Evolutionary conservation across 1,284 basidiomycete species (phyloP).

Genomic region (Moesziomyces parantarcticus): DNA sequence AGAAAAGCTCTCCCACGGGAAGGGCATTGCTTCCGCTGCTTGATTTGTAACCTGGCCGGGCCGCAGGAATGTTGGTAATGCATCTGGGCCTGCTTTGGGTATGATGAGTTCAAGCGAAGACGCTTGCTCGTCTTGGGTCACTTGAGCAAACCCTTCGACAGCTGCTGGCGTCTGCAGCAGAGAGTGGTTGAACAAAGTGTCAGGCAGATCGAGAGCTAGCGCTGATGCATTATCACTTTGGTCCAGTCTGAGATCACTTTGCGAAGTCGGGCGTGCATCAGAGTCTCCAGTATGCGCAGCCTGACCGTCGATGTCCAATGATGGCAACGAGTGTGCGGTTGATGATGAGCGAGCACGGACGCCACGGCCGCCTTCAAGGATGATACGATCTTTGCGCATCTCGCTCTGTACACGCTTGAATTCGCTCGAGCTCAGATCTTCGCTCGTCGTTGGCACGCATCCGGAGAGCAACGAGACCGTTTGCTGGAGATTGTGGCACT

Average conservation of each 20-base stretch:
- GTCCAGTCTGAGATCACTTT: too few relatives aligned
- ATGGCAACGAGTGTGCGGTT: background rate
- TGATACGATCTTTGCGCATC: background rate
- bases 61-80: background rate
- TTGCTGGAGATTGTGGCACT: background rate
- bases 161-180: too few relatives aligned
- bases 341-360: background rate
- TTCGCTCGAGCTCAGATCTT: background rate
- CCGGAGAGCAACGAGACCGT: background rate
- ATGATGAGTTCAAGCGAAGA: too few relatives aligned
- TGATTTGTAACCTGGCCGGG: background rate
- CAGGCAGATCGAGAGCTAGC: too few relatives aligned
- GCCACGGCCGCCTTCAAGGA: background rate
- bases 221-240: too few relatives aligned
- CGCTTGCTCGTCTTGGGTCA: too few relatives aligned
- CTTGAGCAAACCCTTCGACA: too few relatives aligned
- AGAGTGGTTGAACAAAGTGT: too few relatives aligned
- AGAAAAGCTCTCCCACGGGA: constrained; percentile 2
- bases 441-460: background rate
- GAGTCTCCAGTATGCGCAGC: too few relatives aligned
- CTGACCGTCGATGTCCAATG: too few relatives aligned
- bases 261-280: too few relatives aligned
- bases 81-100: too few relatives aligned
- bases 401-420: background rate
- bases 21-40: background rate